Conservation (phyloP, 306 rosid species). For the Trifolium dubium region DNA sequence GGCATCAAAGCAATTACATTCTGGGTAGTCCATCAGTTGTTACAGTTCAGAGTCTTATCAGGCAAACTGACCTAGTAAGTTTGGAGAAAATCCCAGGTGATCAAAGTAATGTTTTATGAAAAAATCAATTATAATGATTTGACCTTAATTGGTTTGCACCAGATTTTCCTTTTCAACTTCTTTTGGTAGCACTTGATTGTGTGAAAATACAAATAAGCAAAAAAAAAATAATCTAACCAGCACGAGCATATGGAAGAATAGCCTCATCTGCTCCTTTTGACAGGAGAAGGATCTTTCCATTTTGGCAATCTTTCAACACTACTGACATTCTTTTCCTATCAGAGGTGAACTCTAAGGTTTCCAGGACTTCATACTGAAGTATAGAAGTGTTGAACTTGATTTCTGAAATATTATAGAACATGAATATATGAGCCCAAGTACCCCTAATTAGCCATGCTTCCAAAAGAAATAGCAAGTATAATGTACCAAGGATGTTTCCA, state of each 20-base stretch:
- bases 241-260: slow-evolving; percentile 74
- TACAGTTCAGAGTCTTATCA: slow-evolving; percentile 16
- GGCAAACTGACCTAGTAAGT: slow-evolving; percentile 23
- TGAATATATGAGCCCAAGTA: slow-evolving; percentile 40
- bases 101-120: slow-evolving; percentile 23
- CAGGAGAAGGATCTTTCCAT: slow-evolving; percentile 81
- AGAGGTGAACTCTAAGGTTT: slow-evolving; percentile 92
- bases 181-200: slow-evolving; percentile 16
- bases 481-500: slow-evolving; percentile 72
- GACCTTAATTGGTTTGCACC: slow-evolving; percentile 21
- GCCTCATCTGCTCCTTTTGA: slow-evolving; percentile 99
- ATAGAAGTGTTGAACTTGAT: slow-evolving; percentile 74
- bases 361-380: slow-evolving; percentile 82
- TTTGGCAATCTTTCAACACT: slow-evolving; percentile 84
- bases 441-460: slow-evolving; percentile 24
- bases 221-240: slow-evolving; percentile 57
- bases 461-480: slow-evolving; percentile 39
- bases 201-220: slow-evolving; percentile 29
- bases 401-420: slow-evolving; percentile 63
- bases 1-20: slow-evolving; percentile 3
- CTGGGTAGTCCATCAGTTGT: slow-evolving; percentile 16
- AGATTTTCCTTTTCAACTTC: slow-evolving; percentile 17
- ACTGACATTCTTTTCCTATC: slow-evolving; percentile 98
- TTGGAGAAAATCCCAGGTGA: slow-evolving; percentile 22
- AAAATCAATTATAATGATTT: slow-evolving; percentile 21